phyloP scores from a whole-genome alignment of 208 protist species.

The Vickermania ingenoplastis region DNA sequence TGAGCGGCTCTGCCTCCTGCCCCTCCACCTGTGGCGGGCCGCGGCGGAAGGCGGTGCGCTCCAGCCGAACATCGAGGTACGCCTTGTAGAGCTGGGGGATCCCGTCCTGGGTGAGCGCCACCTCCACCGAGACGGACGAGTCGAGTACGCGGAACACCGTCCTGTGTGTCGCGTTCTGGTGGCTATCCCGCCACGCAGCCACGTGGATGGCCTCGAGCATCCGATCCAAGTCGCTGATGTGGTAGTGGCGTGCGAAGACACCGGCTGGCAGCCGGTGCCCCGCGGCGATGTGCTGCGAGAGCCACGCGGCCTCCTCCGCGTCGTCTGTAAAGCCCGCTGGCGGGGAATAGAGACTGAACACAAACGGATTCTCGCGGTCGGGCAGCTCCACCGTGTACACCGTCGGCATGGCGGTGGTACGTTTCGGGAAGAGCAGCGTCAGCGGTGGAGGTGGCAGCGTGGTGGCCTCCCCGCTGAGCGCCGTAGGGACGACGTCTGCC shows the following conservation, averaged over 20 bases:
- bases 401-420: slow-evolving; percentile 13
- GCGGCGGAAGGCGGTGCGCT: slow-evolving; percentile 4
- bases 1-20: slow-evolving; percentile 1
- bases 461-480: not conserved
- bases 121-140: slow-evolving; percentile 49
- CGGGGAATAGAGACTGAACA: slow-evolving; percentile 14
- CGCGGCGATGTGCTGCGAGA: not conserved
- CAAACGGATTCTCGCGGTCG: slow-evolving; percentile 23
- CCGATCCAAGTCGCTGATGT: slow-evolving; percentile 8
- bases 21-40: not conserved
- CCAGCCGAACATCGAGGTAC: slow-evolving; percentile 26
- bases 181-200: not conserved
- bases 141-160: slow-evolving; percentile 4
- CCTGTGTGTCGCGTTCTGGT: not conserved
- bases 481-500: not conserved
- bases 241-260: slow-evolving; percentile 4
- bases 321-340: not conserved
- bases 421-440: slow-evolving; percentile 17
- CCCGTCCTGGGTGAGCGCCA: slow-evolving; percentile 40
- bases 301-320: not conserved
- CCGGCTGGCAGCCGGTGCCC: not conserved
- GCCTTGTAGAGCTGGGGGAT: slow-evolving; percentile 39
- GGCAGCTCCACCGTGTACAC: slow-evolving; percentile 15
- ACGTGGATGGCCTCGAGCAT: not conserved
- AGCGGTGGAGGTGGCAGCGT: slow-evolving; percentile 4